Conservation (phyloP, 352 stramenopile species). For the Plasmopara muralis region DNA sequence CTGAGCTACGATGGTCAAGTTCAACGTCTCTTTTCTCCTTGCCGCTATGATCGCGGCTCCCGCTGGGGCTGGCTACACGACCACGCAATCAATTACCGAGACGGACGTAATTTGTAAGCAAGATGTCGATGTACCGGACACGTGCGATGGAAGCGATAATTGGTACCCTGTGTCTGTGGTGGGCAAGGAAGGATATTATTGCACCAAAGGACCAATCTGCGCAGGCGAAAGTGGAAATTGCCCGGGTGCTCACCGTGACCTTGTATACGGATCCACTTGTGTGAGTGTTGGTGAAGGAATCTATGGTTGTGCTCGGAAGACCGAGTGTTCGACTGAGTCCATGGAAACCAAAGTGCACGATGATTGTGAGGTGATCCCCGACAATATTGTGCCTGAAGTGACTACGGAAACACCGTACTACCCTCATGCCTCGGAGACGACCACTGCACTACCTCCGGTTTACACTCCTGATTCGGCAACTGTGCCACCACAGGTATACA, state of each 20-base stretch:
- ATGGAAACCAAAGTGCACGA: constrained; percentile 1
- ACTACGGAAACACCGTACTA: constrained; percentile 1
- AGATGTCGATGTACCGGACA: constrained; percentile 12
- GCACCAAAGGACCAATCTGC: constrained; percentile 27
- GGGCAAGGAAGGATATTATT: constrained; percentile 23
- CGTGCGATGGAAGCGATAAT: constrained; percentile 23
- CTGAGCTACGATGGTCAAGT: constrained; percentile 30
- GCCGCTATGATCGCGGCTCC: constrained; percentile 12
- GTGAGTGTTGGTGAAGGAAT: constrained; percentile 10
- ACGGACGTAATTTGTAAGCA: constrained; percentile 11
- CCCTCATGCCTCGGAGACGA: not conserved
- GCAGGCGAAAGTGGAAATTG: constrained; percentile 17
- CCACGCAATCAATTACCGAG: not conserved
- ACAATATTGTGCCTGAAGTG: constrained; percentile 1
- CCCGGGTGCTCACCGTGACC: constrained; percentile 17
- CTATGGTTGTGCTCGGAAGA: constrained; percentile 27
- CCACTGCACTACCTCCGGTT: not conserved
- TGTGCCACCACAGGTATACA: not conserved
- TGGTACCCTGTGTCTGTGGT: constrained; percentile 32
- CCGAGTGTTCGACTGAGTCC: constrained; percentile 12
- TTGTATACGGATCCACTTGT: constrained; percentile 24
- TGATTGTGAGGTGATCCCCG: constrained; percentile 13
- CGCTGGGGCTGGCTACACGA: constrained; percentile 8
- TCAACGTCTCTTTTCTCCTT: constrained; percentile 25
- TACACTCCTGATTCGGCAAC: constrained; percentile 1